These are phyloP conservation scores for Coemansia sp. DNA, from an alignment of 192 early-diverging fungal species.

Conservation along the genomic window DNA sequence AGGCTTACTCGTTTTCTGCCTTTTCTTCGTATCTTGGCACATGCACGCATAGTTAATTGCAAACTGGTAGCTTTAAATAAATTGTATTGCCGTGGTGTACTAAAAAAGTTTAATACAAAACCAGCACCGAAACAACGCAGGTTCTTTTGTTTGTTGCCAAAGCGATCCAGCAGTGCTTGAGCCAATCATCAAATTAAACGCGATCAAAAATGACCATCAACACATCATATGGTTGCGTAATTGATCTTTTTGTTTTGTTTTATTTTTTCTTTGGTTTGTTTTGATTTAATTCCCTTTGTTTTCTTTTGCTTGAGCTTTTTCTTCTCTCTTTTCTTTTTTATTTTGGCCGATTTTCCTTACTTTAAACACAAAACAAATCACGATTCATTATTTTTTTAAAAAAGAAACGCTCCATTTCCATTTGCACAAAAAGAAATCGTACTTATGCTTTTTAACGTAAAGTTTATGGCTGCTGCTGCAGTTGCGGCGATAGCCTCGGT, in stretches of 20 bases:
- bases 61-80: too few relatives aligned
- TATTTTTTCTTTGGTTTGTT: not conserved
- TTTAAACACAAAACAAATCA: not conserved
- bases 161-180: too few relatives aligned
- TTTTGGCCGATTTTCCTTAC: not conserved
- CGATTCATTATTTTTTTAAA: not conserved
- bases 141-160: too few relatives aligned
- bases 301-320: not conserved
- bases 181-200: too few relatives aligned
- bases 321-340: slow-evolving; percentile 2
- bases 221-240: not conserved
- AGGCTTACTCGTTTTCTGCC: too few relatives aligned
- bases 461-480: slow-evolving; percentile 26
- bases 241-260: not conserved
- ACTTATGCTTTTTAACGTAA: slow-evolving; percentile 41
- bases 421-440: not conserved
- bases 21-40: too few relatives aligned
- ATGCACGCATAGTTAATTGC: too few relatives aligned
- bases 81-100: too few relatives aligned
- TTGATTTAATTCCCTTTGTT: too few relatives aligned
- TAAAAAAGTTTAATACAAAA: too few relatives aligned
- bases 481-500: slow-evolving; percentile 41
- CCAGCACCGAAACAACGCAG: too few relatives aligned
- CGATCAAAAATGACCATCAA: too few relatives aligned
- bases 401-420: not conserved